These are phyloP conservation scores for Tanacetum coccineum DNA, from an alignment of 129 eudicot species.

Conservation along the genomic window DNA sequence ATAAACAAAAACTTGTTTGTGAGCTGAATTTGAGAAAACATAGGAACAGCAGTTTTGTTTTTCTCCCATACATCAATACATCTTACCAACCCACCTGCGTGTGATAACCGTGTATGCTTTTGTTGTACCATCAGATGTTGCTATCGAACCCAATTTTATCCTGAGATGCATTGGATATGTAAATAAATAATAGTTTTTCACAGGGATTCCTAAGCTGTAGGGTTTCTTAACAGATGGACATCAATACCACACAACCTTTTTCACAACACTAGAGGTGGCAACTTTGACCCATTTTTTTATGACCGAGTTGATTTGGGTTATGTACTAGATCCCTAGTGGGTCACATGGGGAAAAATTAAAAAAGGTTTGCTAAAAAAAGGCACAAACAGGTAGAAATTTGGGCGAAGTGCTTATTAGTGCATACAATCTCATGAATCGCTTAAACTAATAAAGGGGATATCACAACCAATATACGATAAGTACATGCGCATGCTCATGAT, in stretches of 20 bases:
- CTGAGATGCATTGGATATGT: constrained; percentile 84
- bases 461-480: constrained; percentile 18
- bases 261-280: neutral
- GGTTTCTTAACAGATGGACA: constrained; percentile 28
- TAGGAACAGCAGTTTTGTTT: constrained; percentile 12
- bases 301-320: neutral
- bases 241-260: constrained; percentile 20
- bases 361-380: neutral
- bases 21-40: constrained; percentile 3
- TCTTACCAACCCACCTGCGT: constrained; percentile 99
- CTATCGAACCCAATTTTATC: constrained; percentile 93
- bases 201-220: constrained; percentile 25
- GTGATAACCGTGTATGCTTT: constrained; percentile 79
- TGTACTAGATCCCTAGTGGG: constrained; percentile 1
- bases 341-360: neutral
- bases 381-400: neutral
- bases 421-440: neutral
- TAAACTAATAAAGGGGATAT: neutral
- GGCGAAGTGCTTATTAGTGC: neutral
- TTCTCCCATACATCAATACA: constrained; percentile 29
- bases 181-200: constrained; percentile 44
- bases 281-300: neutral
- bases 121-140: constrained; percentile 82
- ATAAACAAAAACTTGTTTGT: neutral
- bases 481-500: constrained; percentile 8